These are phyloP conservation scores for Melanomma pulvis-pyrius DNA, from an alignment of 495 filamentous ascomycete genomes.

Conservation along the genomic window DNA sequence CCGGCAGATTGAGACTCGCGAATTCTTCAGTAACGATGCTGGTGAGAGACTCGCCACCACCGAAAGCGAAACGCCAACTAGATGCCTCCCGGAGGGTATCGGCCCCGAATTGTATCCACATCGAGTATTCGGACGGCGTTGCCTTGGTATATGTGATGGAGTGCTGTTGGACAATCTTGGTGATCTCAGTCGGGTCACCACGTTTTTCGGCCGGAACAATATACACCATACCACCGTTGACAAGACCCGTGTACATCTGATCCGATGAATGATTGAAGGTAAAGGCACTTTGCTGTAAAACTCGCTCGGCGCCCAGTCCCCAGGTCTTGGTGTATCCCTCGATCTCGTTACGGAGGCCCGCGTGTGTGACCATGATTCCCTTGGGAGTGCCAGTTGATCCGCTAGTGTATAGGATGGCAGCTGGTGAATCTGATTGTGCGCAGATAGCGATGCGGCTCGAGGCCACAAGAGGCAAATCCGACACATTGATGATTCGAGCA, in stretches of 20 bases:
- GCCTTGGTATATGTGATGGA: neutral
- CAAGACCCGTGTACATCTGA: neutral
- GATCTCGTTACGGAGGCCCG: neutral
- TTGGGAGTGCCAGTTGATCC: neutral
- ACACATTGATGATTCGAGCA: constrained; percentile 1
- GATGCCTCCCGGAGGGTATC: neutral
- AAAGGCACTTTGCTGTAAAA: neutral
- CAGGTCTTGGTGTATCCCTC: neutral
- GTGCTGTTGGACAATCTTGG: neutral
- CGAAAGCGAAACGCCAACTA: neutral
- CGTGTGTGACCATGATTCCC: neutral
- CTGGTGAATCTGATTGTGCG: neutral
- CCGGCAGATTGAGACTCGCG: neutral
- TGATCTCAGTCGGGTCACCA: neutral
- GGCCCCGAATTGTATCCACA: neutral
- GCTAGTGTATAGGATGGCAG: neutral
- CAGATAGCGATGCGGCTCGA: neutral
- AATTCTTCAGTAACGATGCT: neutral
- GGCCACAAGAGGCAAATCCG: neutral
- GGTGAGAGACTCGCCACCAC: neutral
- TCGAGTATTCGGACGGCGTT: neutral
- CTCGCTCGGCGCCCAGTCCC: neutral
- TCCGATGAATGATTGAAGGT: neutral
- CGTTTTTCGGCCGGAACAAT: neutral
- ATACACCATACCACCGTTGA: neutral